phyloP scores from a whole-genome alignment of 495 filamentous ascomycete genomes.

The Hapsidospora chrysogenum region DNA sequence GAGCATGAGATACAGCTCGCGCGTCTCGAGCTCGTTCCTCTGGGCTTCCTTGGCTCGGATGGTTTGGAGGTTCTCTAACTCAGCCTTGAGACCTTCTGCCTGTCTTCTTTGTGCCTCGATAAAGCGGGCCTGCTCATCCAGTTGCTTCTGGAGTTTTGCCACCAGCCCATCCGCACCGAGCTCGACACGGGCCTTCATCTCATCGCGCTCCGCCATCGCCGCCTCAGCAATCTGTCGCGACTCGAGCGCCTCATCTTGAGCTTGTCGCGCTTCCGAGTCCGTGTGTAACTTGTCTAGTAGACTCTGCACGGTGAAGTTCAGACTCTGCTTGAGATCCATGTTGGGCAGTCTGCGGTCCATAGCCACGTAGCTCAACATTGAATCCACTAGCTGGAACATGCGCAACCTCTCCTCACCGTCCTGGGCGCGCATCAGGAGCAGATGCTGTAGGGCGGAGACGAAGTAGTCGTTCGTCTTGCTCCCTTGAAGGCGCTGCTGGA shows the following conservation, averaged over 20 bases:
- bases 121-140: slow-evolving; percentile 79
- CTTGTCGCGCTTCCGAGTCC: slow-evolving; percentile 82
- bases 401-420: slow-evolving; percentile 81
- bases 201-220: slow-evolving; percentile 90
- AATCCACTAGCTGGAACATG: slow-evolving; percentile 96
- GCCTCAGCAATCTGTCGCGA: slow-evolving; percentile 84
- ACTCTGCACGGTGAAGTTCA: slow-evolving; percentile 94
- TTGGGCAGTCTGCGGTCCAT: slow-evolving; percentile 95
- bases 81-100: slow-evolving; percentile 71
- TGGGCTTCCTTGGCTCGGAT: slow-evolving; percentile 84
- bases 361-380: slow-evolving; percentile 95
- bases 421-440: slow-evolving; percentile 85
- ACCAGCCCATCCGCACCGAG: slow-evolving; percentile 89
- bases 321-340: slow-evolving; percentile 90
- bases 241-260: slow-evolving; percentile 77
- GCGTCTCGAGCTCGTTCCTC: slow-evolving; percentile 85
- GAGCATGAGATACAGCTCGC: slow-evolving; percentile 96
- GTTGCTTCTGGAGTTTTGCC: slow-evolving; percentile 77
- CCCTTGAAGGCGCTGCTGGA: slow-evolving; percentile 70
- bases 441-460: slow-evolving; percentile 84
- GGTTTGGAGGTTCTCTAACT: slow-evolving; percentile 73
- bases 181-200: slow-evolving; percentile 83
- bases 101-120: slow-evolving; percentile 81
- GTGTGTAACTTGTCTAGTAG: slow-evolving; percentile 91
- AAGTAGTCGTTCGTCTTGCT: slow-evolving; percentile 88